Base-by-base conservation (phyloP, 192 early-diverging fungal genomes). In the Polychytrium aggregatum region DNA sequence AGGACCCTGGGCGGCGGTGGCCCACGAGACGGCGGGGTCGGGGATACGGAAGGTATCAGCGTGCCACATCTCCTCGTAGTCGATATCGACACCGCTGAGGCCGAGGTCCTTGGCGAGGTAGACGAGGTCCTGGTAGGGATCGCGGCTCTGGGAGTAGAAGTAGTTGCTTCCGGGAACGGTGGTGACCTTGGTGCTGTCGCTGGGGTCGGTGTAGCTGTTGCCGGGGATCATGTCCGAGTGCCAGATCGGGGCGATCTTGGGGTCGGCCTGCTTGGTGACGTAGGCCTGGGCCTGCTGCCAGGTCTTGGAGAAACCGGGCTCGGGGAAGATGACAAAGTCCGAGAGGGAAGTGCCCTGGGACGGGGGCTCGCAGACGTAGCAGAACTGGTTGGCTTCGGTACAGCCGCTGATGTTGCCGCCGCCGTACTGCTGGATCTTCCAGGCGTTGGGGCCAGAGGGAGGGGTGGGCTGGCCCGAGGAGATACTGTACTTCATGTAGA, bases 141-240 rank as follows among this genome's bases (percentile, higher is more conserved):
- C n/a, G n/a, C n/a, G n/a, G n/a, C n/a, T 41, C 10, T 25, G 20
- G 10, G 18, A 26, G 26, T 13, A 11, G 16, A 30, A 51, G 49
- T 51, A 51, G 22, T 28, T 27, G 38, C 14, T 41, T 24, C 49
- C 49, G 6, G 49, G 49, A 14, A 51, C 49, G 16, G 38, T 51
- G 8, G 26, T 27, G 25, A 39, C 37, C 27, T 37, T 51, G 13
- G 18, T 13, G 9, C 37, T 28, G 27, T 51, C 49, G 11, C 27
- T 20, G 8, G 49, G 49, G 38, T 51, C 49, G n/a, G n/a, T 51
- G 49, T 40, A 40, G 49, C 13, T 6, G 9, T 21, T 1, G 38
- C 49, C 38, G 39, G 39, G 0, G 49, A 16, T 4, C 2, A 14
- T n/a, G n/a, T 20, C 24, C 7, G 14, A 21, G 41, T 22, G 27